Evolutionary conservation across 495 filamentous ascomycete genomes (phyloP), one percentile per base, ranked within the genome.

Genomic region (Articulospora tetracladia): DNA sequence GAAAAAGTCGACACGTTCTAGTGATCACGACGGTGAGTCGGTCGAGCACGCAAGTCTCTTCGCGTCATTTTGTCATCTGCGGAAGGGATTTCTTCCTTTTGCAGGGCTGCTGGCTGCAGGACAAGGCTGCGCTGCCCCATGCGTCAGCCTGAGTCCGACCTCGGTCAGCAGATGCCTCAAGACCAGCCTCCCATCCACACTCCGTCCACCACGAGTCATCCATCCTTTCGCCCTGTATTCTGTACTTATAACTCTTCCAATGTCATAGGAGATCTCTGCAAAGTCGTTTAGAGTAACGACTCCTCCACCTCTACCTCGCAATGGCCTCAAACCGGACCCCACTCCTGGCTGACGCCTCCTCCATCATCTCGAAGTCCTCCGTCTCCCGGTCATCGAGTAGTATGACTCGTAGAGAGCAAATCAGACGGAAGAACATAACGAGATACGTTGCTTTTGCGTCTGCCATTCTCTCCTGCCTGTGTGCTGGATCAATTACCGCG

Each of bases 401-500:
- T 24, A 47, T 55, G 24, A 44, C 34, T 25, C 59, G 59, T 28
- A 60, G 51, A 49, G 30, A 27, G 15, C 49, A 59, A 55, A 39
- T 48, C 1, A 23, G 44, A 32, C 24, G 57, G 23, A 55, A 57
- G 24, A 55, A 66, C 25, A 19, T 69, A 6, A 60, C 52, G 8
- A 59, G 64, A 58, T 69, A 69, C 55, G 46, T 64, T 17, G 50
- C 68, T 6, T 67, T 69, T 39, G 8, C 55, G 8, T 67, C 60
- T 26, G 64, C 67, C 19, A 65, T 69, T 24, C 53, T 67, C 32
- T 65, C 73, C 20, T 77, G 82, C 32, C 80, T 97, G 20, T 92
- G 87, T 59, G 92, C 89, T 13, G 91, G 92, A 55, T 92, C 88
- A 57, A 86, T 96, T 59, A 89, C 90, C 6, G 85, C 91, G 20